Base-by-base conservation (phyloP, 139 green algal species). In the Coelastrella sp. region DNA sequence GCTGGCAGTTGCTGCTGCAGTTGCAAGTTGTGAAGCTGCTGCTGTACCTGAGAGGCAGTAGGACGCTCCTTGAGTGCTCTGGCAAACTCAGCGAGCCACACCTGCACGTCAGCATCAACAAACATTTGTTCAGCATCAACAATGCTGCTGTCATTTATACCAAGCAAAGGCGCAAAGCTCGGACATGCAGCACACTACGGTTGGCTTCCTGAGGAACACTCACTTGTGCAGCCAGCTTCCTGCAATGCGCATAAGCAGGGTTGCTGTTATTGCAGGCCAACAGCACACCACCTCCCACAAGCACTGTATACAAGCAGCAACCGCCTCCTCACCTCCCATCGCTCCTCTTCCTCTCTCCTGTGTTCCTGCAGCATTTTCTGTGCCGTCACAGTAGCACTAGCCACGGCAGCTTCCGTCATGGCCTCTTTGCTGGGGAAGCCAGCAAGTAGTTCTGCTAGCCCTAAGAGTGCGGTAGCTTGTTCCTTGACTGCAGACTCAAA, bases 41-140 rank as follows among this genome's bases (percentile, higher is more conserved):
- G 51, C 53, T 82, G 34, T 35, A 82, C 51, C 75, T 82, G 75
- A 2, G 23, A 30, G 34, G 9, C n/a, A 13, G 75, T 82, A 4
- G 75, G 75, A 2, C 75, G 75, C 51, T 71, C 35, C 53, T 82
- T 35, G 11, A 82, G 23, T 4, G 48, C 40, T 23, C 51, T 25
- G 19, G 75, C 48, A 43, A 82, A 82, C 75, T 82, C 75, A 37
- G 51, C 23, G 23, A 82, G 35, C 51, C 75, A 82, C 2, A 72
- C 75, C 75, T 82, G 75, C 35, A 64, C 7, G 48, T 23, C 13
- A 15, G 2, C 48, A 2, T 57, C 48, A n/a, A n/a, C n/a, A n/a
- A n/a, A n/a, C n/a, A n/a, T n/a, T n/a, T n/a, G n/a, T n/a, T 23
- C 45, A 57, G 45, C 15, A 57, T 13, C 45, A 57, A 57, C 11